Evolutionary conservation across 441 rosid species (phyloP), one percentile per base, ranked within the genome.

Genomic region (Cnidoscolus chayamansa): DNA sequence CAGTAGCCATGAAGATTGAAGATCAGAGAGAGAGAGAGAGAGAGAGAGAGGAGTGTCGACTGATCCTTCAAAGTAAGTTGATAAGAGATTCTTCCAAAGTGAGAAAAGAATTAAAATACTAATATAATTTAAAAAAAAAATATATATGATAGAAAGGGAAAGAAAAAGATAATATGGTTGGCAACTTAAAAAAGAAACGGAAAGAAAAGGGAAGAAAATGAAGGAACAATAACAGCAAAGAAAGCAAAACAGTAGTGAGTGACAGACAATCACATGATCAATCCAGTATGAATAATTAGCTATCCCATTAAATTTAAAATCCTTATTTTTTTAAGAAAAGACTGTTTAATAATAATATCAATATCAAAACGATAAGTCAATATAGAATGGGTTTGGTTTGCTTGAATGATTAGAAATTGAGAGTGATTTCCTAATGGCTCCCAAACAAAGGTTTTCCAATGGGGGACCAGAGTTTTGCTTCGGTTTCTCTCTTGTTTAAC

Each of bases 221-320:
- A 19, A 40, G 20, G 4, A 65, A 47, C 16, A 31, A 60, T 7
- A 51, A 71, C 43, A 47, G 67, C 53, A 47, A 35, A 16, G 7
- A 51, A 25, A 57, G 32, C n/a, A 35, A 20, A 73, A 61, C 45
- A 40, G 45, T 0, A 69, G 30, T 50, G 61, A 62, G 43, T 61
- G 72, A 72, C 70, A 79, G 72, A 73, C 67, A 68, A 72, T 64
- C 76, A 63, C 79, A 79, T 55, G 76, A 63, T 75, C 73, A 68
- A 40, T 40, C 56, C 49, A 53, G 20, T 37, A 45, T 37, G 54
- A 63, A 76, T 79, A 68, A 79, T 72, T 73, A 53, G 70, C 75
- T 72, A 69, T 59, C 35, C 55, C 43, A 16, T 70, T 54, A 15
- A 48, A 43, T 13, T 20, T 4, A 2, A 2, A 2, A 35, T 35